phyloP scores from a whole-genome alignment of 1,139 yeast genomes.

The Nakaseomyces delphensis region DNA sequence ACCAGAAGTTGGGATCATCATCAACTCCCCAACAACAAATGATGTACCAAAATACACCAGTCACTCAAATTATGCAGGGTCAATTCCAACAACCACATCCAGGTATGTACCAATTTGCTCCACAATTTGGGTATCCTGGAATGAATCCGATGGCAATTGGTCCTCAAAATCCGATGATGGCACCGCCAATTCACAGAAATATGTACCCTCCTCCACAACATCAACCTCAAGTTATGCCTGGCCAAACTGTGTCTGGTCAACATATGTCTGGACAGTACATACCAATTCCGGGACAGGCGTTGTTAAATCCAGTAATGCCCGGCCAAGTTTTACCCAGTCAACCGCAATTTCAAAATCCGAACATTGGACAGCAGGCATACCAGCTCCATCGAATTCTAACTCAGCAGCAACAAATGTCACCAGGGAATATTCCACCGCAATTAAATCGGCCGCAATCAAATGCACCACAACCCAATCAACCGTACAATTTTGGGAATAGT shows the following conservation, averaged over 20 bases:
- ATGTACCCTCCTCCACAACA: constrained; percentile 20
- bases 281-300: constrained; percentile 8
- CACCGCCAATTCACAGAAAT: constrained; percentile 7
- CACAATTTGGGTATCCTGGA: neutral
- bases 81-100: constrained; percentile 9
- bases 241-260: constrained; percentile 9
- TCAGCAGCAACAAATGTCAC: constrained; percentile 26
- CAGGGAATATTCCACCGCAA: too few relatives aligned
- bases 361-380: constrained; percentile 21
- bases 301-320: neutral
- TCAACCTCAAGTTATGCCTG: constrained; percentile 7
- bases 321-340: constrained; percentile 3
- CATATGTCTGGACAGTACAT: constrained; percentile 10
- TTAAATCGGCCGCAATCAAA: constrained; percentile 12
- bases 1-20: neutral
- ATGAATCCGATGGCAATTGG: neutral
- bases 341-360: constrained; percentile 5
- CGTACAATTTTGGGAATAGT: neutral
- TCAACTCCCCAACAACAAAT: neutral
- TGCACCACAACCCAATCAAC: too few relatives aligned
- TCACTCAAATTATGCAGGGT: constrained; percentile 5
- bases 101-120: neutral
- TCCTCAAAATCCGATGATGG: neutral
- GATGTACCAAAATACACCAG: neutral
- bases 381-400: constrained; percentile 32